phyloP scores from a whole-genome alignment of 257 asterid genomes.

The Prunella vulgaris region DNA sequence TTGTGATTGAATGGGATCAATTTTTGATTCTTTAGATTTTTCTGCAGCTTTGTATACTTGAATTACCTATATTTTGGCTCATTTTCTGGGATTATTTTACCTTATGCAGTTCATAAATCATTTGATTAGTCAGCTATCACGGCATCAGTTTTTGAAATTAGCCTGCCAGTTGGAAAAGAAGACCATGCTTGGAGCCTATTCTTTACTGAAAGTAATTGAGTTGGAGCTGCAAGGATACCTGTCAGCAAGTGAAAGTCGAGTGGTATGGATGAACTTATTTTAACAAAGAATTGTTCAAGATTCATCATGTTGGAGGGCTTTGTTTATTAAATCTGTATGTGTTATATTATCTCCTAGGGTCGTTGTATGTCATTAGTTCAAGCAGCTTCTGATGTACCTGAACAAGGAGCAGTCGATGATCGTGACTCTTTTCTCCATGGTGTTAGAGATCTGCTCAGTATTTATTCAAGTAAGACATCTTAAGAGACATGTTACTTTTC shows the following conservation, averaged over 20 bases:
- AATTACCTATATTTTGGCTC: conserved; percentile 16
- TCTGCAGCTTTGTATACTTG: neutral
- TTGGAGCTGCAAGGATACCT: conserved; percentile 89
- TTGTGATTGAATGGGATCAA: conserved; percentile 1
- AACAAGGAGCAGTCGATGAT: conserved; percentile 98
- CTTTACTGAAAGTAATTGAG: conserved; percentile 86
- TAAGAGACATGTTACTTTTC: conserved; percentile 9
- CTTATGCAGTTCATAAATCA: conserved; percentile 82
- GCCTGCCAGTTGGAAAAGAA: conserved; percentile 96
- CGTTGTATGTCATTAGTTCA: conserved; percentile 76
- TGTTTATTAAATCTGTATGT: conserved; percentile 10
- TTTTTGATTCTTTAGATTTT: conserved; percentile 12
- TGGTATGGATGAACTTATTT: conserved; percentile 48
- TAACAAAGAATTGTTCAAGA: neutral
- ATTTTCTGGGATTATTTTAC: conserved; percentile 15
- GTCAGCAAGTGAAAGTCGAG: conserved; percentile 84
- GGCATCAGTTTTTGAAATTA: conserved; percentile 84
- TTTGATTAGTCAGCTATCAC: conserved; percentile 74
- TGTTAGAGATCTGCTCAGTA: conserved; percentile 89
- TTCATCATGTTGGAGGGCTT: neutral
- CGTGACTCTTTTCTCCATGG: conserved; percentile 95
- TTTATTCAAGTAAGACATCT: conserved; percentile 76
- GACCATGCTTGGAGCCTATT: conserved; percentile 91
- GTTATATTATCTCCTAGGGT: conserved; percentile 40
- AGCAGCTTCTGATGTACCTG: conserved; percentile 89